Evolutionary conservation across 345 rosid species (phyloP), one percentile per base, ranked within the genome.

Genomic region (Bretschneidera sinensis): DNA sequence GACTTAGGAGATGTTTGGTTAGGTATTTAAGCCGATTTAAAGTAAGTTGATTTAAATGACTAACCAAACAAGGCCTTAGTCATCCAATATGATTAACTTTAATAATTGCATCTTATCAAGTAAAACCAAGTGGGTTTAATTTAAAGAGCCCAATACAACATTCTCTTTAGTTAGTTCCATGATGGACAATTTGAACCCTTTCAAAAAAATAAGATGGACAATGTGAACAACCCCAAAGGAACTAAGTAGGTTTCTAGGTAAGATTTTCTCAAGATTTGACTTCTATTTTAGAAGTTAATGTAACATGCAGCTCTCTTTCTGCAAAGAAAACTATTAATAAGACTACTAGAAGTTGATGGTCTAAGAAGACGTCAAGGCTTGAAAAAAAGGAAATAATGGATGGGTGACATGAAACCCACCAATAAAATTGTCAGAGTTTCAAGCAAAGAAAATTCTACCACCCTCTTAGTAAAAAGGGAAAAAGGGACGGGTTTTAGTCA

Each of bases 341-440:
- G n/a, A n/a, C n/a, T n/a, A 55, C 55, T 31, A 15, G 61, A 65
- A 39, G 2, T 39, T 39, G 45, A 39, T 39, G 45, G 11, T 39
- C 45, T 1, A 39, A 39, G 1, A 13, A 39, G 15, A 11, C 16
- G 9, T 13, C 16, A 14, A 9, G 45, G 10, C 45, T 39, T 39
- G 15, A 39, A 39, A 54, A 52, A 52, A 53, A 22, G 39, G 17
- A n/a, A n/a, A n/a, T 9, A 49, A 21, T 66, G 55, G 69, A 55
- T 68, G 66, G 57, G 68, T 62, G 76, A 81, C 68, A 61, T 63
- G 70, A 57, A 65, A 75, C 70, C 80, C 68, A 78, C 72, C 71
- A 67, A 50, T 57, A 50, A 63, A 58, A 65, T n/a, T n/a, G n/a
- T n/a, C 64, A 71, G 55, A 17, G 34, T 66, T 53, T 55, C 60